Evolutionary conservation across 2,329 filamentous ascomycete species (phyloP), one percentile per base, ranked within the genome.

Genomic region (Aspergillus sp.): DNA sequence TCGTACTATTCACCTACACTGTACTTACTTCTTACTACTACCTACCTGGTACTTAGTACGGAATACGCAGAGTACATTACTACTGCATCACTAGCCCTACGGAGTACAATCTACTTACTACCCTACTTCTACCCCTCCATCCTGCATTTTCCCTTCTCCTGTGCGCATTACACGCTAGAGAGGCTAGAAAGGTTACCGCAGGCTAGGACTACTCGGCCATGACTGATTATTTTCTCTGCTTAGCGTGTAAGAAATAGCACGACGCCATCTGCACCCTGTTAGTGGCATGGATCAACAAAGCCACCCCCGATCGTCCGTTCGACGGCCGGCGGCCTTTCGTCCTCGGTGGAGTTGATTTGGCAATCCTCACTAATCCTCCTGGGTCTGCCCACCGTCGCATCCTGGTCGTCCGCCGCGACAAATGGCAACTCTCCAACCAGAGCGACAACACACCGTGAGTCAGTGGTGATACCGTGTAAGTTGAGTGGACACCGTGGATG

Each of bases 261-360:
- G 45, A 24, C 22, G 20, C 45, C 18, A 24, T 47, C 45, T 61
- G 22, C 12, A 47, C 20, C 16, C 18, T 4, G 11, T 24, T 61
- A 54, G 58, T 26, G 47, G 52, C 36, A 55, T 64, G 59, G 62
- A 62, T 62, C 59, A 60, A 62, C 60, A 50, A 62, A 54, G 59
- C 59, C 59, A 64, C 59, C 57, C 57, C 57, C 36, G 57, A 62
- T 64, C 59, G 59, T 57, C 62, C 52, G 59, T 57, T 54, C 55
- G 55, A 36, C n/a, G 36, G 16, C 24, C 24, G 39, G 52, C 16
- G 14, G 14, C 36, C 36, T 42, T 18, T 24, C 20, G 45, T 47
- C 20, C 18, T 11, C 18, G 12, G 45, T 47, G 45, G 45, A 47
- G 45, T 22, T n/a, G 36, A 42, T n/a, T 42, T 42, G 36, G 36